A percentile compares a stretch with the other conserved stretches of the same genome.
Evolutionary conservation across 345 rosid genomes (phyloP).

Genomic region (Gossypium longicalyx): DNA sequence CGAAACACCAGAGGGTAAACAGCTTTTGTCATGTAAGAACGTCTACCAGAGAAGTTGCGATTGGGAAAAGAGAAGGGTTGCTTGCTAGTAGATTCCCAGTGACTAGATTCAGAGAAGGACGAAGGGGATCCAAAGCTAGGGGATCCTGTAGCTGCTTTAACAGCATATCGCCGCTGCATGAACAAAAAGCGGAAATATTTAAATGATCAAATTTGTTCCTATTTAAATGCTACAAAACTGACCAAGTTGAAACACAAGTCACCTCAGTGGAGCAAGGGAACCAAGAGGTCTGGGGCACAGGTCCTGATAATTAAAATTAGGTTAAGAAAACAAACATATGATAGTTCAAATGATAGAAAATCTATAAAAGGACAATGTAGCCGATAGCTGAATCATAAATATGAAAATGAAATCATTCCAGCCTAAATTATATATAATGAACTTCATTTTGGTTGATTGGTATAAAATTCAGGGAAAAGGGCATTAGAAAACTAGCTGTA

Average conservation of each 20-base stretch:
- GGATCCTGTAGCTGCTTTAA: slow-evolving; percentile 38
- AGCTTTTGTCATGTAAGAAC: slow-evolving; percentile 57
- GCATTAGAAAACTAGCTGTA: background rate
- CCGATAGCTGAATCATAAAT: background rate
- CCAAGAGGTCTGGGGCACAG: slow-evolving; percentile 44
- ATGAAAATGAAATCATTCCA: background rate
- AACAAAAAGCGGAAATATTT: slow-evolving; percentile 14
- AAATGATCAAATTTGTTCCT: slow-evolving; percentile 3
- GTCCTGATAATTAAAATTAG: slow-evolving; percentile 31
- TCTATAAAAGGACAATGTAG: background rate
- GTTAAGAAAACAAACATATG: slow-evolving; percentile 7
- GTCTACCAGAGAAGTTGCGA: slow-evolving; percentile 35
- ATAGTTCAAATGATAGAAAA: background rate
- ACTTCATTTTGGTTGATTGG: background rate
- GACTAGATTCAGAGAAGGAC: slow-evolving; percentile 44
- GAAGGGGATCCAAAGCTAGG: slow-evolving; percentile 57
- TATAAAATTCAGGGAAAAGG: background rate
- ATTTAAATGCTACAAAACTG: background rate
- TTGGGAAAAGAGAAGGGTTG: slow-evolving; percentile 33
- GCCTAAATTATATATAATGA: background rate
- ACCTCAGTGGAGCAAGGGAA: slow-evolving; percentile 54
- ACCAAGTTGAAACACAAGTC: slow-evolving; percentile 10
- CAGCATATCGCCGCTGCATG: slow-evolving; percentile 42
- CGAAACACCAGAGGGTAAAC: slow-evolving; percentile 64
- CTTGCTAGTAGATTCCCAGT: slow-evolving; percentile 49